Evolutionary conservation across 768 basidiomycete species (phyloP), one percentile per base, ranked within the genome.

Genomic region (Sistotremastrum suecicum): DNA sequence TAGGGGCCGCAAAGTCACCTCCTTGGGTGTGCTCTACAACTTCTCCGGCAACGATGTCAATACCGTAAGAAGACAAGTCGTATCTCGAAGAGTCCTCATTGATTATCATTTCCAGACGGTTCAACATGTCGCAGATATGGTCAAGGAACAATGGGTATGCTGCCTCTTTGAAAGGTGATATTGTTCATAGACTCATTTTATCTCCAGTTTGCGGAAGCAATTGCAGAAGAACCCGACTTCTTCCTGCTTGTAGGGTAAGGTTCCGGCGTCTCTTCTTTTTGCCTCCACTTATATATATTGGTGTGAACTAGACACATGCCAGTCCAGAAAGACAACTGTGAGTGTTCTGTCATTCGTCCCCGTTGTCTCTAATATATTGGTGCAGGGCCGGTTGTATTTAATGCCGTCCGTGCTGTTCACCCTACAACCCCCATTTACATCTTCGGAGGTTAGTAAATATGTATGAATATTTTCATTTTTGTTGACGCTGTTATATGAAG

Each of bases 401-500:
- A 80, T 45, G 80, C 84, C 2, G 70, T 94, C 47, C 78, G 89
- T 31, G 66, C 68, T 5, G 66, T 80, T 1, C 89, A 90, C 58
- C 71, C 80, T 0, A 56, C 59, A n/a, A 81, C 81, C 0, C 90
- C 88, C 0, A 83, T 94, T 46, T 54, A 87, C 45, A 82, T 91
- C 53, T 78, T 92, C 39, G 90, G 90, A 49, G 82, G 80, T 66
- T 55, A 48, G 57, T 53, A 10, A 3, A 20, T 37, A 34, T 8
- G 9, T 37, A 3, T 34, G 8, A 28, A 3, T 34, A 34, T 6
- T 30, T 37, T 36, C 20, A 3, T 33, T 37, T 31, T 45, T n/a
- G 10, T 11, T 32, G 41, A 42, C 43, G 12, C n/a, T 6, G 28
- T 20, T 8, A 36, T 34, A 7, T 48, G 33, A 48, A 67, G 80